Conservation (phyloP, 345 rosid species). For the Gossypium anomalum region DNA sequence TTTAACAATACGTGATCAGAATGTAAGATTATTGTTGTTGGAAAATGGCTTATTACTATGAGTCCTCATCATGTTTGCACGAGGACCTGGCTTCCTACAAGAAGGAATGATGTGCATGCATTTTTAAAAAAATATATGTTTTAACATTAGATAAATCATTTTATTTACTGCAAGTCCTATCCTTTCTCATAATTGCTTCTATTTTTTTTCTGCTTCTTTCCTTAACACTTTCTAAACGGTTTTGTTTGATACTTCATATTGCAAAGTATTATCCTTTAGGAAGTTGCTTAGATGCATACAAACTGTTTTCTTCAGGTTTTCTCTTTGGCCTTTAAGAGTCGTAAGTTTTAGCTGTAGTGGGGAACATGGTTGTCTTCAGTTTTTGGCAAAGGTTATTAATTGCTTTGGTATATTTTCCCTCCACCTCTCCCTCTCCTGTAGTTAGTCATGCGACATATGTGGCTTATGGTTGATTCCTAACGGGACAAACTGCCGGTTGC, state of each 20-base stretch:
- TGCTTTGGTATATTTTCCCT: not conserved
- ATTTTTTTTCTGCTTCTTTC: not conserved
- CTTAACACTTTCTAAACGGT: not conserved
- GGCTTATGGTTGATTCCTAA: conserved; percentile 13
- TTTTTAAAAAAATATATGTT: not conserved
- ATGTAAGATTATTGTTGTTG: not conserved
- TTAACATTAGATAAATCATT: not conserved
- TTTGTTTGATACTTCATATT: conserved; percentile 3
- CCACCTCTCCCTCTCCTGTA: not conserved
- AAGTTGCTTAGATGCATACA: not conserved
- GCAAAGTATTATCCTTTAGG: not conserved
- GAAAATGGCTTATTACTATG: not conserved
- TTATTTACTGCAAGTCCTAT: conserved; percentile 1
- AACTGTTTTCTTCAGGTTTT: not conserved
- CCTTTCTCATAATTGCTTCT: not conserved
- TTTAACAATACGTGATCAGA: not conserved
- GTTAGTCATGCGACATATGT: not conserved
- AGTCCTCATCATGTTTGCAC: not conserved
- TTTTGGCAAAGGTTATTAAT: not conserved
- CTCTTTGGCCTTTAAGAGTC: not conserved
- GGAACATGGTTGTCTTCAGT: not conserved
- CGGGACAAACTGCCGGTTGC: conserved; percentile 16
- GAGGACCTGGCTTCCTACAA: not conserved
- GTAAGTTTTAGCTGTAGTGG: conserved; percentile 14
- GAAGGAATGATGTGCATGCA: not conserved